A percentile compares a stretch with the other conserved stretches of the same genome.
phyloP scores from a whole-genome alignment of 2,329 filamentous ascomycete genomes.

The Macroventuria anomochaeta region DNA sequence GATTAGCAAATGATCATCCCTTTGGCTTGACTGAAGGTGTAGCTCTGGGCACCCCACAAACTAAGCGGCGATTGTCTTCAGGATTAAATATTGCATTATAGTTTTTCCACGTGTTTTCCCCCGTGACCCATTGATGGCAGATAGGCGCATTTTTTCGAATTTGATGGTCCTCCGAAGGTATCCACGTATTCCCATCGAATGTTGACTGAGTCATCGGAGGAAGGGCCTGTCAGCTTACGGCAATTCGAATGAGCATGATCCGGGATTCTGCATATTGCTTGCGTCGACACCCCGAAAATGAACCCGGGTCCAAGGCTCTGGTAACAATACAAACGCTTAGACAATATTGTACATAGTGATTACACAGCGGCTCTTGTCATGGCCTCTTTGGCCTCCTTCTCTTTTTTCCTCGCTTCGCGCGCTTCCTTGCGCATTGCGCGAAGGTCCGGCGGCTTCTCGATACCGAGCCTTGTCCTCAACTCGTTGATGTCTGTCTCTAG shows the following conservation, averaged over 20 bases:
- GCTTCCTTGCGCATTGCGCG: conserved; percentile 75
- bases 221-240: not conserved
- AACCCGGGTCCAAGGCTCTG: not conserved
- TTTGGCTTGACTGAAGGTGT: not conserved
- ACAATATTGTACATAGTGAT: conserved; percentile 23
- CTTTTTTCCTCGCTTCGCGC: conserved; percentile 70
- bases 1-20: not conserved
- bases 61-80: conserved; percentile 3
- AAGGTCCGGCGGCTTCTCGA: conserved; percentile 88
- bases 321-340: not conserved
- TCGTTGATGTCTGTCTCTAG: conserved; percentile 82
- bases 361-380: conserved; percentile 28
- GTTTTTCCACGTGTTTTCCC: not conserved
- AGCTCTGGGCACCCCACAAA: not conserved
- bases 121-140: not conserved
- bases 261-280: not conserved
- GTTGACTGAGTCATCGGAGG: not conserved
- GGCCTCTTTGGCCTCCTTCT: conserved; percentile 59
- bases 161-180: too few relatives aligned
- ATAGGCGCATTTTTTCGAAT: not conserved
- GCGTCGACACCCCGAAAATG: not conserved
- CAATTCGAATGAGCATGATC: not conserved
- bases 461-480: conserved; percentile 75
- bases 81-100: not conserved
- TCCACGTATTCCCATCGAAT: not conserved